Percentiles rank a stretch among this genome's conserved stretches.
phyloP scores from a whole-genome alignment of 139 green algal species.

The Chlorella sp. region DNA sequence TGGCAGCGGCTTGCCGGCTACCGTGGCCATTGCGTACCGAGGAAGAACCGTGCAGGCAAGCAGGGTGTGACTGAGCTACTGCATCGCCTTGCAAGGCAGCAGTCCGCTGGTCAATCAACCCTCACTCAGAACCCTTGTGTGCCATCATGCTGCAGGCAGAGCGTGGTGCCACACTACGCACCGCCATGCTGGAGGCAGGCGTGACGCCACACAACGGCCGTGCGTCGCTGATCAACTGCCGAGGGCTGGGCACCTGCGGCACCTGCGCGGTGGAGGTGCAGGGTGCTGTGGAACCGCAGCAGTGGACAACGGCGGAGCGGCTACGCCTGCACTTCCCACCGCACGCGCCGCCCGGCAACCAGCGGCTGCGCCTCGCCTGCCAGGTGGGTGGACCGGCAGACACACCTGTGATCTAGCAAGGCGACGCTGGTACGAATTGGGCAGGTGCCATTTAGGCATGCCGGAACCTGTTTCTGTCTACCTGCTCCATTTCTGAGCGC shows the following conservation, averaged over 20 bases:
- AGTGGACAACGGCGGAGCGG: conserved; percentile 3
- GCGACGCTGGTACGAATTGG: too few species aligned
- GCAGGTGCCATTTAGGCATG: too few species aligned
- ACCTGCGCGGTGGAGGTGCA: conserved; percentile 27
- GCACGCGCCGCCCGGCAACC: conserved; percentile 14
- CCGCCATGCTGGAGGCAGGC: conserved; percentile 11
- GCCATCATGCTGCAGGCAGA: background rate
- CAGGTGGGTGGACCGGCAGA: background rate
- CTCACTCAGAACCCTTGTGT: too few species aligned
- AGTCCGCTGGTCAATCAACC: too few species aligned
- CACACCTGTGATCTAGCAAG: too few species aligned
- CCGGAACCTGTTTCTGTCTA: too few species aligned
- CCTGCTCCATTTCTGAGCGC: too few species aligned
- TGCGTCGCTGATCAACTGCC: conserved; percentile 21
- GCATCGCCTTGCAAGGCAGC: too few species aligned
- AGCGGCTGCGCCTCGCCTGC: conserved; percentile 20
- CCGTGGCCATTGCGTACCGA: too few species aligned
- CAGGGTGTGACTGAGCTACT: too few species aligned
- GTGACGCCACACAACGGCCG: conserved; percentile 21
- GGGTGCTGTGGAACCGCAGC: background rate
- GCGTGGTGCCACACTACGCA: conserved; percentile 10
- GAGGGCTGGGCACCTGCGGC: conserved; percentile 23
- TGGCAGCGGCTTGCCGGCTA: too few species aligned
- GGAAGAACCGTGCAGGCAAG: too few species aligned
- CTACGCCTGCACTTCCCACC: conserved; percentile 27